Evolutionary conservation across 805 yeast genomes (phyloP).

Genomic region (Candida tallmaniae): DNA sequence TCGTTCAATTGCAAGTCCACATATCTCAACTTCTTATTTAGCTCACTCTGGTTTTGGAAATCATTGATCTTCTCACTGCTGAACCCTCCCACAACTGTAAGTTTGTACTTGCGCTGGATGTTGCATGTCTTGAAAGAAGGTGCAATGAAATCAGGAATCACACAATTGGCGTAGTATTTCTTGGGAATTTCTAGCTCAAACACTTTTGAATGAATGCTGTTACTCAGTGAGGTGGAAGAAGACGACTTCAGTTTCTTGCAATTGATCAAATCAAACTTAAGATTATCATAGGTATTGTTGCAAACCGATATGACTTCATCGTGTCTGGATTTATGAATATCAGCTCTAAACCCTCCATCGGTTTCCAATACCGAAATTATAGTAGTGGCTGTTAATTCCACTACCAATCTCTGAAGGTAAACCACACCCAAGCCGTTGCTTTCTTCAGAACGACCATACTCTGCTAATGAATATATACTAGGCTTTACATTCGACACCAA

Average conservation of each 20-base stretch:
- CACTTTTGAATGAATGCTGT: not conserved
- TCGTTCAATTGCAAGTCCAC: constrained; percentile 30
- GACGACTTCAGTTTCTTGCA: constrained; percentile 23
- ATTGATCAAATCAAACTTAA: constrained; percentile 36
- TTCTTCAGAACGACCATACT: constrained; percentile 32
- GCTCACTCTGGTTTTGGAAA: constrained; percentile 16
- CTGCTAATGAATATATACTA: constrained; percentile 21
- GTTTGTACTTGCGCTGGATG: constrained; percentile 33
- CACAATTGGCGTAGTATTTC: constrained; percentile 34
- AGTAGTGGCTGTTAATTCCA: constrained; percentile 29
- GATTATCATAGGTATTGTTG: constrained; percentile 28
- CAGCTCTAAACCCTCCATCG: constrained; percentile 18
- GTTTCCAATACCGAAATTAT: constrained; percentile 19
- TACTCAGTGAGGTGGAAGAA: constrained; percentile 14
- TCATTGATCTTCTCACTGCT: constrained; percentile 21
- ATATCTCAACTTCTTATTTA: constrained; percentile 17
- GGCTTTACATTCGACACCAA: constrained; percentile 28
- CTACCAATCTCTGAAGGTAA: constrained; percentile 36
- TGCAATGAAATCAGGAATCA: constrained; percentile 43
- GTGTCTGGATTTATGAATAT: constrained; percentile 23
- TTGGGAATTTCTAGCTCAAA: constrained; percentile 44
- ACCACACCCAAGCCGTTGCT: constrained; percentile 45
- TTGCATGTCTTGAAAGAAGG: constrained; percentile 59
- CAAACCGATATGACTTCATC: constrained; percentile 24
- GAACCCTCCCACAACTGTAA: constrained; percentile 20